Percentiles rank a stretch among this genome's conserved stretches.
Evolutionary conservation across 2,329 filamentous ascomycete species (phyloP).

Genomic region (Fusarium nisikadoi): DNA sequence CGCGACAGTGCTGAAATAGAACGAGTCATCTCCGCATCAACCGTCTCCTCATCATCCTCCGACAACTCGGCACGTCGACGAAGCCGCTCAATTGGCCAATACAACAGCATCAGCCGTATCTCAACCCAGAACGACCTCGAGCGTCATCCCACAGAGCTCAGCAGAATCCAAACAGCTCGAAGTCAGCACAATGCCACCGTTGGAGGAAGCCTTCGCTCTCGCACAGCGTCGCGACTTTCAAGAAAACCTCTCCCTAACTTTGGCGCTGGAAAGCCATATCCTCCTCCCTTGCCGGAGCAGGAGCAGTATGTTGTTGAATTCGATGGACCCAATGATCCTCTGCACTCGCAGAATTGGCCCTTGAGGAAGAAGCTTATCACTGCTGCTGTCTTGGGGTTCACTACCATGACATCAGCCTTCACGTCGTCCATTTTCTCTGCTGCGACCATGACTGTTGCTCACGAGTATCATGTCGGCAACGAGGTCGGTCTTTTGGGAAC

Average conservation of each 20-base stretch:
- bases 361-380: conserved; percentile 79
- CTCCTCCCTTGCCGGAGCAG: conserved; percentile 73
- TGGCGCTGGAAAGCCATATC: conserved; percentile 79
- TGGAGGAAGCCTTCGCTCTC: conserved; percentile 58
- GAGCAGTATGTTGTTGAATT: conserved; percentile 89
- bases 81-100: conserved; percentile 38
- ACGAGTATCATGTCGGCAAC: conserved; percentile 67
- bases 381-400: conserved; percentile 76
- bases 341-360: conserved; percentile 91
- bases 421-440: conserved; percentile 80
- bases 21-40: conserved; percentile 65
- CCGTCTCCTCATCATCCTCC: conserved; percentile 61
- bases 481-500: conserved; percentile 74
- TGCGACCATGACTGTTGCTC: conserved; percentile 67
- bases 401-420: conserved; percentile 77
- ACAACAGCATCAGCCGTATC: conserved; percentile 67
- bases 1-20: conserved; percentile 67
- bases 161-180: conserved; percentile 75
- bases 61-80: conserved; percentile 42
- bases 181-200: conserved; percentile 79
- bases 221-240: conserved; percentile 59
- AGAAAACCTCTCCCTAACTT: conserved; percentile 73
- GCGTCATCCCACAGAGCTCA: conserved; percentile 74
- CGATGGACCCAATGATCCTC: conserved; percentile 81
- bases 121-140: conserved; percentile 75